Evolutionary conservation across 73 alveolate genomes (phyloP), one percentile per base, ranked within the genome.

Genomic region (Paramecium caudatum): DNA sequence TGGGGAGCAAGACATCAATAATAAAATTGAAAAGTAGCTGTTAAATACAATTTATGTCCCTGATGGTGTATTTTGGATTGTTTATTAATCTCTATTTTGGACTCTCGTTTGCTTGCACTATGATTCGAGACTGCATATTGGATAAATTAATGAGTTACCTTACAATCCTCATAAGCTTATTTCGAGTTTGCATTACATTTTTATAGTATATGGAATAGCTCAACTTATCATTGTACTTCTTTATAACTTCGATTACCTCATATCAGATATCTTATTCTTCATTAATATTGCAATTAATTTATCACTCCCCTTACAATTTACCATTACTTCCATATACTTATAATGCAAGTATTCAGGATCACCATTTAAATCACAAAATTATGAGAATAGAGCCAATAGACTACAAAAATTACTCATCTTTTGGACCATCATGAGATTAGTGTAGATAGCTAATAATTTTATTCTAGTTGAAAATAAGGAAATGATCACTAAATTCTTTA

Each of bases 1-100:
- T 55, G 23, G 0, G 23, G 30, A 19, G 2, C 23, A 55, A 17
- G 46, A 55, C 12, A 27, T 27, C 30, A 23, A 27, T 55, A 27
- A 27, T 37, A 55, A 43, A 16, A 55, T 55, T 3, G 80, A 55
- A 55, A 55, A 55, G n/a, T 55, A 55, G 80, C 45, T 55, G 80
- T 55, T 55, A 23, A 55, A 55, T 27, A 55, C 80, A 55, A 55
- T 55, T 27, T 55, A 55, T 2, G 46, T 55, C 30, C 80, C 80
- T 55, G 80, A 55, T 23, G 80, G 80, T 27, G 23, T 55, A 55
- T 55, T 55, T 23, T 55, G 80, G 80, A 55, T 55, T 3, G 80
- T 55, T 21, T 55, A 55, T 55, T 55, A 55, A 55, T 55, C 80
- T 10, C 30, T 55, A 55, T 55, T 55, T 55, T 55, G 80, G 80